These are phyloP conservation scores for Pseudogymnoascus sp. DNA, from an alignment of 2,329 filamentous ascomycete genomes.

Conservation along the genomic window DNA sequence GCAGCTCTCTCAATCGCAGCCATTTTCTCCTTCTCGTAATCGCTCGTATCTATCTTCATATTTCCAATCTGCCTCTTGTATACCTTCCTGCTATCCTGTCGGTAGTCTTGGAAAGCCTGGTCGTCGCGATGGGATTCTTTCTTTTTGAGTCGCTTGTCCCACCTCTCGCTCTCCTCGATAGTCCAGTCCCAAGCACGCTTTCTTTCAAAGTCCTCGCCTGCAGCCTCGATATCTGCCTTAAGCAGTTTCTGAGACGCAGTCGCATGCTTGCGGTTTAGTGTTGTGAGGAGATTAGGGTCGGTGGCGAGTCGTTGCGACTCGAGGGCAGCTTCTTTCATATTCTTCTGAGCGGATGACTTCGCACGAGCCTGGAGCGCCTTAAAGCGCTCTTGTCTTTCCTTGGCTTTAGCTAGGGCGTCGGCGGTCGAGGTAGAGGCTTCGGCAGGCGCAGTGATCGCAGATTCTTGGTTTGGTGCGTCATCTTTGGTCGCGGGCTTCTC, in stretches of 20 bases:
- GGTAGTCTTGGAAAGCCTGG: slow-evolving; percentile 84
- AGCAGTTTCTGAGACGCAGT: slow-evolving; percentile 87
- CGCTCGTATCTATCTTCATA: slow-evolving; percentile 67
- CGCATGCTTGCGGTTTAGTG: slow-evolving; percentile 77
- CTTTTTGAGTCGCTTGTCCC: slow-evolving; percentile 87
- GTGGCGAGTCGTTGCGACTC: slow-evolving; percentile 73
- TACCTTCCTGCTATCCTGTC: slow-evolving; percentile 78
- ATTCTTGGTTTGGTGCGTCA: slow-evolving; percentile 10
- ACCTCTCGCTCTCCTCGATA: slow-evolving; percentile 83
- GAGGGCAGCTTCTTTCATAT: slow-evolving; percentile 74
- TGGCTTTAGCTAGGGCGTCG: slow-evolving; percentile 39
- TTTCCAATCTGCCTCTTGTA: slow-evolving; percentile 87
- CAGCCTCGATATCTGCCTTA: slow-evolving; percentile 80
- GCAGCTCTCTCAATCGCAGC: slow-evolving; percentile 79
- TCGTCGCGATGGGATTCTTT: slow-evolving; percentile 74
- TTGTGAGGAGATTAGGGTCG: slow-evolving; percentile 68
- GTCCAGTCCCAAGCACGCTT: slow-evolving; percentile 99
- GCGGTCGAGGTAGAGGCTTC: slow-evolving; percentile 15
- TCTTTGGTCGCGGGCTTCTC: neutral
- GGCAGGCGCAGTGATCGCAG: slow-evolving; percentile 7
- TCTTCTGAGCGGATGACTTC: slow-evolving; percentile 62
- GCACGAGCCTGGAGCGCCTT: slow-evolving; percentile 78
- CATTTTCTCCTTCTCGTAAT: slow-evolving; percentile 82
- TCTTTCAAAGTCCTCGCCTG: slow-evolving; percentile 88
- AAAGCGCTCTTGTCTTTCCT: slow-evolving; percentile 73